Conservation (phyloP, 1,284 basidiomycete genomes). For the Nidula niveotomentosa region DNA sequence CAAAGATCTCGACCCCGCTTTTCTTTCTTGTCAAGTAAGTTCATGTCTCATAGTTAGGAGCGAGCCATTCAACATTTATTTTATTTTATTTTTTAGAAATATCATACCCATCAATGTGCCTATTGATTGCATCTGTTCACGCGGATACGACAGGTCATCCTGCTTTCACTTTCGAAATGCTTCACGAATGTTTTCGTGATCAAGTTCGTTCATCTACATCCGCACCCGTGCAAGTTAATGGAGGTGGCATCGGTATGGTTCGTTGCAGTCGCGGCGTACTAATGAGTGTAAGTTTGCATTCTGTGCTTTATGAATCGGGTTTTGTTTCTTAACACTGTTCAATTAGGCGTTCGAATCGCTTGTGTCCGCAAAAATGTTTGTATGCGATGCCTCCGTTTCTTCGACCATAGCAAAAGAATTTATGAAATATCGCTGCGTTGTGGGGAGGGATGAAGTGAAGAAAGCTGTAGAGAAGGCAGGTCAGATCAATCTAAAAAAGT, state of each 20-base stretch:
- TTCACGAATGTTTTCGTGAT: conserved; percentile 64
- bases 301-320: neutral
- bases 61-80: conserved; percentile 5
- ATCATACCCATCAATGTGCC: conserved; percentile 70
- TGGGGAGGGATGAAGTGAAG: conserved; percentile 60
- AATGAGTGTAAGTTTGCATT: conserved; percentile 47
- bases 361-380: conserved; percentile 50
- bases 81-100: conserved; percentile 46
- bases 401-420: conserved; percentile 58
- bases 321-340: conserved; percentile 4
- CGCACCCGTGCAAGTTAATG: conserved; percentile 72
- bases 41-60: neutral
- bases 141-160: conserved; percentile 65
- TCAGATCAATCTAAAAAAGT: conserved; percentile 73
- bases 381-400: conserved; percentile 42
- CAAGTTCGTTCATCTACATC: conserved; percentile 67
- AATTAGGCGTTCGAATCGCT: conserved; percentile 72
- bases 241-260: conserved; percentile 75
- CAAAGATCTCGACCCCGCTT: conserved; percentile 56
- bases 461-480: conserved; percentile 63
- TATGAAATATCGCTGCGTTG: conserved; percentile 59
- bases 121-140: conserved; percentile 72
- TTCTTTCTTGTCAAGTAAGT: conserved; percentile 51
- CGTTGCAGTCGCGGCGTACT: conserved; percentile 61
- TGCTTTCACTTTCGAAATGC: conserved; percentile 76